Evolutionary conservation across 75 land plant species (phyloP), one percentile per base, ranked within the genome.

Genomic region (Pseudotsuga menziesii): DNA sequence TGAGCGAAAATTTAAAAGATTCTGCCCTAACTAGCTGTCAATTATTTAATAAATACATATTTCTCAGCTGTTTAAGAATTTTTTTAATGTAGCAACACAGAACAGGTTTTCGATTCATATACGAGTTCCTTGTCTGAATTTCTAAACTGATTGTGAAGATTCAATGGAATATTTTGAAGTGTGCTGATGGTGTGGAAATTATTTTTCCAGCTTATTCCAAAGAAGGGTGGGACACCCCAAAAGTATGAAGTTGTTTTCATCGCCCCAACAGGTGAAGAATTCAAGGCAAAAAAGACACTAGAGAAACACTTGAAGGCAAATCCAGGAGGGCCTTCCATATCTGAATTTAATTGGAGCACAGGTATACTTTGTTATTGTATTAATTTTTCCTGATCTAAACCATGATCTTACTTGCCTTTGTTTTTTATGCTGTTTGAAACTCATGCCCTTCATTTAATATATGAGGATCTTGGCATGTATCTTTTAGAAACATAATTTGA

Each of bases 291-390:
- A 25, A 57, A 78, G 14, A 78, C 79, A 54, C 80, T 83, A 25
- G 74, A 83, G 0, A 76, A 80, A 32, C 79, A 85, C 61, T 69
- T 79, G 27, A 85, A 85, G 62, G 79, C 76, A 16, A 79, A 79
- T 63, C 57, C 64, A n/a, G 82, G 78, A 56, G 61, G 75, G n/a
- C 82, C 82, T 5, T 44, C 87, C 35, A 63, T 80, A 0, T 27
- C 82, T 56, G 85, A 85, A n/a, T 85, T 85, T 73, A 78, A 85
- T 19, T 85, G 85, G 87, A 61, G 75, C 58, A 61, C 82, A 79
- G 85, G 87, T 85, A 69, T 5, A 19, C 19, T 66, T 36, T 66
- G 41, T 35, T 17, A 17, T 16, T 35, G 8, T 17, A 17, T 16
- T 35, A 2, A 19, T 1, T 5, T 66, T 66, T 2, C 44, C 22